Percentiles rank a stretch among this genome's conserved stretches.
These are phyloP conservation scores for Fusarium goolgardi DNA, from an alignment of 2,329 filamentous ascomycete genomes.

Conservation along the genomic window DNA sequence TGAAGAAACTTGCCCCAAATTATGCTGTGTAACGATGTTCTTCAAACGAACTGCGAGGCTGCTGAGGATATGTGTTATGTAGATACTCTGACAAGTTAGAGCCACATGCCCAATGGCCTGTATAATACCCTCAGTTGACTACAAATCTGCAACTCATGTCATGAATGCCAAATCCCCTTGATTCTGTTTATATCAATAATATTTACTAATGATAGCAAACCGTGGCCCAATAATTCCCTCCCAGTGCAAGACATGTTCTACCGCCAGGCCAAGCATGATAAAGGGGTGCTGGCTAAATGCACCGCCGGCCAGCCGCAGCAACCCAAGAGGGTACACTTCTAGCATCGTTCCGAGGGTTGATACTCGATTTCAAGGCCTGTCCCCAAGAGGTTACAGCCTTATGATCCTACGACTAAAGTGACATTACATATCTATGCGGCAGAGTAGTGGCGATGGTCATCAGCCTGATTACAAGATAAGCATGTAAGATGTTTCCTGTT, in stretches of 20 bases:
- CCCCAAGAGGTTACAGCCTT: not conserved
- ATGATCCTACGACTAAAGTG: slow-evolving; percentile 5
- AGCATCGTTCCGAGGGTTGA: slow-evolving; percentile 6
- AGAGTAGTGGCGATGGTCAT: not conserved
- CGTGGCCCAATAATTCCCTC: not conserved
- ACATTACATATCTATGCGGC: slow-evolving; percentile 5
- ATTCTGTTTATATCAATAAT: not conserved
- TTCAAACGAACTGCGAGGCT: slow-evolving; percentile 20
- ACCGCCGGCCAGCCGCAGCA: slow-evolving; percentile 17
- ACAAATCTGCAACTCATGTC: not conserved
- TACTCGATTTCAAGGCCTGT: not conserved
- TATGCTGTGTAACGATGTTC: not conserved
- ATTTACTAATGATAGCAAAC: not conserved
- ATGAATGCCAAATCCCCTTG: not conserved
- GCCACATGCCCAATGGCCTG: not conserved
- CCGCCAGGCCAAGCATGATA: not conserved
- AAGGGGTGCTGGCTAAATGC: not conserved
- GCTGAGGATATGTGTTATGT: not conserved
- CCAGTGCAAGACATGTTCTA: not conserved
- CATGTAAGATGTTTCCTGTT: not conserved
- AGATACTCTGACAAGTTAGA: not conserved
- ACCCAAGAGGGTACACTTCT: slow-evolving; percentile 15
- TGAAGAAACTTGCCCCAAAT: slow-evolving; percentile 2
- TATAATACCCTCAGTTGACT: not conserved
- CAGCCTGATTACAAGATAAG: slow-evolving; percentile 11